Percentiles rank a stretch among this genome's conserved stretches.
These are phyloP conservation scores for Tylopilus sp. DNA, from an alignment of 1,284 basidiomycete species.

Conservation along the genomic window DNA sequence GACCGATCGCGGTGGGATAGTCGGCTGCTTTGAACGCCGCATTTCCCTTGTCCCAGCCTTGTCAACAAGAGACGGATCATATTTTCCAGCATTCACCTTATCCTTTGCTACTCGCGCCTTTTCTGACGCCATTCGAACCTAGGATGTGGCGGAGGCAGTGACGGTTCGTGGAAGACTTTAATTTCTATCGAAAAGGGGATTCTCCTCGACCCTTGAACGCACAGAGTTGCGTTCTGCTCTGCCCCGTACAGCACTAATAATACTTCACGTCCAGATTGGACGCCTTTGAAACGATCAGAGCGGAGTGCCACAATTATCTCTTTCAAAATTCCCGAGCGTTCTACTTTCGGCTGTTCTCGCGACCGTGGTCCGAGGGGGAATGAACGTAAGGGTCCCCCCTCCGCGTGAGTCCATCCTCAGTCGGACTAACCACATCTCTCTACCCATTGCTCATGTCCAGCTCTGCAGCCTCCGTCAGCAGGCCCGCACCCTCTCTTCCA, in stretches of 20 bases:
- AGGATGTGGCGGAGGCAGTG: slow-evolving; percentile 6
- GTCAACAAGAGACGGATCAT: neutral
- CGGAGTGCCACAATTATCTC: neutral
- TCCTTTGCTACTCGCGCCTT: slow-evolving; percentile 34
- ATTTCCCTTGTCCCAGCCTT: slow-evolving; percentile 47
- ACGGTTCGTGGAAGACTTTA: slow-evolving; percentile 1
- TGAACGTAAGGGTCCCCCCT: slow-evolving; percentile 24
- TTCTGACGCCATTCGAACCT: slow-evolving; percentile 32
- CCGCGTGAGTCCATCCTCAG: slow-evolving; percentile 22
- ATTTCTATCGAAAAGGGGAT: neutral
- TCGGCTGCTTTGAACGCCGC: slow-evolving; percentile 53
- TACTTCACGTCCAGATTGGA: neutral
- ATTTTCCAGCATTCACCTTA: slow-evolving; percentile 15
- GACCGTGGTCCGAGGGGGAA: slow-evolving; percentile 3
- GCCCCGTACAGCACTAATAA: neutral
- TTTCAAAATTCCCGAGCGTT: neutral
- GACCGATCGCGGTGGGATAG: slow-evolving; percentile 53
- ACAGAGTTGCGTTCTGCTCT: no score
- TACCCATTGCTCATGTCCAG: slow-evolving; percentile 11
- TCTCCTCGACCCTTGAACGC: neutral
- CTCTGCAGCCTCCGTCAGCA: slow-evolving; percentile 55
- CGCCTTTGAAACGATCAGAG: neutral
- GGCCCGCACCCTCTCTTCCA: slow-evolving; percentile 40
- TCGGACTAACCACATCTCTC: neutral
- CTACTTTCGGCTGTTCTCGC: slow-evolving; percentile 5